Percentiles rank a stretch among this genome's conserved stretches.
phyloP scores from a whole-genome alignment of 441 rosid species.

The Gossypium laxum region DNA sequence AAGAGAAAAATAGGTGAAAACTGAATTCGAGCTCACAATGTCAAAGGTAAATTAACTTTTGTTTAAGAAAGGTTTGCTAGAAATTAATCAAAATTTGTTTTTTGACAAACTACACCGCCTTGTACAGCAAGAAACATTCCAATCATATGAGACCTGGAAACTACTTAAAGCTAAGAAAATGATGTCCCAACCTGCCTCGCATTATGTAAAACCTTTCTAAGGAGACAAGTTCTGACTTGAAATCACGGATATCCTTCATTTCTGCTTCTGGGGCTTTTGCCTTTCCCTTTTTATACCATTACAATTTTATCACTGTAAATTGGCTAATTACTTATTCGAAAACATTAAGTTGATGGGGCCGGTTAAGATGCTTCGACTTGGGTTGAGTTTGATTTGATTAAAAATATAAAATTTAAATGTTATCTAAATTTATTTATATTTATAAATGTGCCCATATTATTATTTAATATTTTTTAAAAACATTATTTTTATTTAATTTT shows the following conservation, averaged over 20 bases:
- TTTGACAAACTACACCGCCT: background rate
- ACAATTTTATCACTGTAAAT: too few relatives aligned
- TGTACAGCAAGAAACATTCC: background rate
- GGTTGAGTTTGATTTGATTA: too few relatives aligned
- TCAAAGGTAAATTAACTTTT: background rate
- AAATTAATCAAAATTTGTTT: background rate
- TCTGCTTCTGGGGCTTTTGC: background rate
- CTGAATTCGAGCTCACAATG: background rate
- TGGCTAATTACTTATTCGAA: too few relatives aligned
- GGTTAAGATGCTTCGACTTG: too few relatives aligned
- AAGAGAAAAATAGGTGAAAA: background rate
- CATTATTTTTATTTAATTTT: too few relatives aligned
- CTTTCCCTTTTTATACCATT: too few relatives aligned
- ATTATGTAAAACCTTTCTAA: background rate
- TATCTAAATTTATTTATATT: too few relatives aligned
- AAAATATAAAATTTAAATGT: too few relatives aligned
- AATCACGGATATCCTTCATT: too few relatives aligned
- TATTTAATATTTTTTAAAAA: too few relatives aligned
- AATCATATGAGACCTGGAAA: background rate
- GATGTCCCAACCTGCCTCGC: background rate
- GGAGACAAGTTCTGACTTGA: background rate
- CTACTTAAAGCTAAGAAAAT: background rate
- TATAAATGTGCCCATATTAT: too few relatives aligned
- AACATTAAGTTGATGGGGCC: too few relatives aligned
- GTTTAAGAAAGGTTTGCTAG: background rate